These are phyloP conservation scores for Colletotrichum lentis DNA, from an alignment of 2,329 filamentous ascomycete genomes.

Conservation along the genomic window DNA sequence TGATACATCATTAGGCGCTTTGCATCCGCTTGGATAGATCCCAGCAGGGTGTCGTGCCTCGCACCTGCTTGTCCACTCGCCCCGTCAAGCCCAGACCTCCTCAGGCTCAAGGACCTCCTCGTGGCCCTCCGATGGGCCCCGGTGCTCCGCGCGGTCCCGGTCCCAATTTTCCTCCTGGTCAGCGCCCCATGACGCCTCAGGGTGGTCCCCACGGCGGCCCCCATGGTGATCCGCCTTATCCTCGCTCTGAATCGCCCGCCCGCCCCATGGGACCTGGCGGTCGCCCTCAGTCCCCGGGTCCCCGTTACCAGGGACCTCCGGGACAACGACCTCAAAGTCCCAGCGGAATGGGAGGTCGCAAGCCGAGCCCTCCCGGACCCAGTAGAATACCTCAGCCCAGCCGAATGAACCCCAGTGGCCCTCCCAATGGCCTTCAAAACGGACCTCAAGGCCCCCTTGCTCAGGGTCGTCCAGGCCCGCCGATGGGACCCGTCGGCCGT, in stretches of 20 bases:
- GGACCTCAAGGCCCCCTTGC: slow-evolving; percentile 37
- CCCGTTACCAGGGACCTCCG: slow-evolving; percentile 46
- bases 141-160: slow-evolving; percentile 45
- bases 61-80: slow-evolving; percentile 90
- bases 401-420: slow-evolving; percentile 54
- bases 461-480: slow-evolving; percentile 39
- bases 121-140: slow-evolving; percentile 64
- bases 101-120: slow-evolving; percentile 57
- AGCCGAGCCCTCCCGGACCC: slow-evolving; percentile 55
- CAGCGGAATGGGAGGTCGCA: slow-evolving; percentile 50
- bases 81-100: slow-evolving; percentile 85
- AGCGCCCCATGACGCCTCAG: slow-evolving; percentile 53
- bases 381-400: slow-evolving; percentile 52
- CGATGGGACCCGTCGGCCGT: slow-evolving; percentile 56
- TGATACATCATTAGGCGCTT: slow-evolving; percentile 71
- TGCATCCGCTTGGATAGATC: slow-evolving; percentile 91
- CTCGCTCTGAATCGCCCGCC: slow-evolving; percentile 49
- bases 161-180: slow-evolving; percentile 46
- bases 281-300: slow-evolving; percentile 58
- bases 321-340: slow-evolving; percentile 53
- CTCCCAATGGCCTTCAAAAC: neutral
- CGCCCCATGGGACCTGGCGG: slow-evolving; percentile 45
- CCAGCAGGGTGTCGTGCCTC: slow-evolving; percentile 89
- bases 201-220: slow-evolving; percentile 46
- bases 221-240: slow-evolving; percentile 43